These are phyloP conservation scores for Deinandra increscens DNA, from an alignment of 129 eudicot genomes.

Conservation along the genomic window DNA sequence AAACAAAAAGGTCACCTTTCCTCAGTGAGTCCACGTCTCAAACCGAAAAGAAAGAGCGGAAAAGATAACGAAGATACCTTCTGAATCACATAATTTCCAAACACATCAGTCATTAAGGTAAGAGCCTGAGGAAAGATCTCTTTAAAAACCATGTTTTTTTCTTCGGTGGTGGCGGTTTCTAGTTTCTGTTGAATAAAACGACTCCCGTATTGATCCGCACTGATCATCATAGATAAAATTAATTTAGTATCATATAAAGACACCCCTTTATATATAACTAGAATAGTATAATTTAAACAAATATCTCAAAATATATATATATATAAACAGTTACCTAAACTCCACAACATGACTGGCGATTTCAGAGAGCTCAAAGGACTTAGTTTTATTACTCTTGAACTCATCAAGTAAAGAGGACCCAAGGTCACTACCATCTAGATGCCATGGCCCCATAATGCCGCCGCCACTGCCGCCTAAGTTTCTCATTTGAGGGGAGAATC, in stretches of 20 bases:
- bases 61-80: conserved; percentile 50
- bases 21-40: background rate
- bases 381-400: conserved; percentile 89
- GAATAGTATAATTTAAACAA: background rate
- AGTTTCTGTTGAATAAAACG: conserved; percentile 93
- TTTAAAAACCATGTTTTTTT: conserved; percentile 78
- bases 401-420: conserved; percentile 84
- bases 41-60: background rate
- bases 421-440: conserved; percentile 69
- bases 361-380: conserved; percentile 86
- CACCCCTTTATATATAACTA: too few relatives aligned
- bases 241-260: too few relatives aligned
- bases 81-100: conserved; percentile 88
- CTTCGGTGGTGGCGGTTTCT: conserved; percentile 83
- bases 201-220: conserved; percentile 94
- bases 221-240: conserved; percentile 22
- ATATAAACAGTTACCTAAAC: conserved; percentile 55
- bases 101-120: conserved; percentile 88
- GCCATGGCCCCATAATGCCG: conserved; percentile 80
- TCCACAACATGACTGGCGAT: conserved; percentile 92
- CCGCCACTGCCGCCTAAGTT: conserved; percentile 55
- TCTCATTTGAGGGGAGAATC: conserved; percentile 64
- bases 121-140: conserved; percentile 88
- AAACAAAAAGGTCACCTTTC: background rate
- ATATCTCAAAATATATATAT: background rate